Base-by-base conservation (phyloP, 148 eudicot species). In the Suaeda aralocaspica region DNA sequence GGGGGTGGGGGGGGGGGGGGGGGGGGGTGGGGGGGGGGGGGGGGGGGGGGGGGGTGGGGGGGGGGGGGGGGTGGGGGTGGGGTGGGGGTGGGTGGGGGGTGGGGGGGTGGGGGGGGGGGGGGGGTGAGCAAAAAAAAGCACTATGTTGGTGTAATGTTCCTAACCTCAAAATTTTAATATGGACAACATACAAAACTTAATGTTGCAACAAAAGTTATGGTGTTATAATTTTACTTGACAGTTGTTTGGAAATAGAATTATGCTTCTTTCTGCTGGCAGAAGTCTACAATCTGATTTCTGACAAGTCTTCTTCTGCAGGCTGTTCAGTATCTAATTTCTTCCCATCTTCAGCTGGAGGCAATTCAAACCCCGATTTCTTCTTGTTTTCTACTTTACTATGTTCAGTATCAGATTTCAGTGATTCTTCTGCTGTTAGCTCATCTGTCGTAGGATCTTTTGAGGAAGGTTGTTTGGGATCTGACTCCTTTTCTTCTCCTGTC, bases 171-270 rank as follows among this genome's bases (percentile, higher is more conserved):
- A 58, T 58, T 26, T 21, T 33, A n/a, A 69, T 56, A 24, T 60
- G 59, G 42, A 29, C 42, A 70, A 42, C 45, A 60, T 53, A 60
- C 41, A 71, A 48, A 61, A 48, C 34, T n/a, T 33, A 31, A 60
- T 59, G n/a, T 31, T 48, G 45, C 64, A 71, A 39, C 31, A 49
- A 16, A 49, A 49, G 0, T 49, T 18, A 49, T 18, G 53, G 18
- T 49, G 24, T 21, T 19, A 6, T 49, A n/a, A 7, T 49, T 19
- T 49, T 18, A 1, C 18, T 49, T 24, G 31, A 41, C 11, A 10
- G 2, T 1, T 63, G 67, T 12, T 4, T 62, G 29, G 49, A 62
- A 39, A 33, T 49, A 62, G 28, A 22, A 18, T 19, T 60, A 8
- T 22, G 66, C 5, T 45, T n/a, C 7, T 9, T 10, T 22, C 15